These are phyloP conservation scores for Russula virescens DNA, from an alignment of 768 basidiomycete species.

Conservation along the genomic window DNA sequence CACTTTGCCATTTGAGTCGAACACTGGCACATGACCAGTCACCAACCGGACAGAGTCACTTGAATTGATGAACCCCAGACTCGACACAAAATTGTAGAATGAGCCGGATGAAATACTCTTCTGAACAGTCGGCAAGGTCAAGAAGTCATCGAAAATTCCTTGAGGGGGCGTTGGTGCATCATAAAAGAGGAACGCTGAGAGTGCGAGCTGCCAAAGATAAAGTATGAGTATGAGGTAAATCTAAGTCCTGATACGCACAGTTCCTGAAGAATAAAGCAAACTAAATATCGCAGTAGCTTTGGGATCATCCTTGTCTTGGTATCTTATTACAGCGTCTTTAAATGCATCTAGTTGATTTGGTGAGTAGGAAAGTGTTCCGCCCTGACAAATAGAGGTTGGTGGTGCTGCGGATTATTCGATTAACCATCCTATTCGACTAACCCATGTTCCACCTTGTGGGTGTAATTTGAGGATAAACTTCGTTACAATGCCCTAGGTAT, in stretches of 20 bases:
- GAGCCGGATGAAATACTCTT: not conserved
- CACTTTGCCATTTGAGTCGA: not conserved
- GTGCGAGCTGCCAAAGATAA: no score
- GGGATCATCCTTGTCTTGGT: slow-evolving; percentile 8
- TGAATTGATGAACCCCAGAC: no score
- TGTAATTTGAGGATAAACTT: slow-evolving; percentile 24
- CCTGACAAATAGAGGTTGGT: not conserved
- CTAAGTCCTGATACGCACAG: no score
- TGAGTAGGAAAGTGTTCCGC: not conserved
- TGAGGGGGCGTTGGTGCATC: slow-evolving; percentile 18
- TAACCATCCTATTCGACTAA: not conserved
- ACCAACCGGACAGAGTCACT: no score
- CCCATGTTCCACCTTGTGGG: slow-evolving; percentile 27
- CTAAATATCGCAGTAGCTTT: not conserved
- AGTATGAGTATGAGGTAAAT: no score
- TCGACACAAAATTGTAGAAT: not conserved
- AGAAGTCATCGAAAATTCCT: slow-evolving; percentile 23
- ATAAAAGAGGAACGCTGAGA: not conserved
- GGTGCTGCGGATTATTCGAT: no score
- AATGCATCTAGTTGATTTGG: not conserved
- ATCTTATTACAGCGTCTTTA: not conserved
- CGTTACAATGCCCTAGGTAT: slow-evolving; percentile 8
- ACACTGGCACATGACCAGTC: no score
- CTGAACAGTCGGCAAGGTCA: slow-evolving; percentile 5
- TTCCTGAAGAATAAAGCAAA: not conserved